phyloP scores from a whole-genome alignment of 2,329 filamentous ascomycete genomes.

The Exophiala aquamarina region DNA sequence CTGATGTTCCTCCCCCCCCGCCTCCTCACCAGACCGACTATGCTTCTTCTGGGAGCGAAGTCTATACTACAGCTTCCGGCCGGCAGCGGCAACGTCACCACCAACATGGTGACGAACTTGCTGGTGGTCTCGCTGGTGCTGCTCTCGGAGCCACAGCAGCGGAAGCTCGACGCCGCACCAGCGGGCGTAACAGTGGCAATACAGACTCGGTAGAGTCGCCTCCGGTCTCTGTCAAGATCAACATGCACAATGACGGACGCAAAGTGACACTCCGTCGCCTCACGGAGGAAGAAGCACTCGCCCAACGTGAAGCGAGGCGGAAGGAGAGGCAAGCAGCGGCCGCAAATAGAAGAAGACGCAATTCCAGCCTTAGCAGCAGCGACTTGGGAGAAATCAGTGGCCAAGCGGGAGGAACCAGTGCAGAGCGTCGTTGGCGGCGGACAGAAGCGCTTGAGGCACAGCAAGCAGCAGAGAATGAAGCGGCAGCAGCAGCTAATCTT shows the following conservation, averaged over 20 bases:
- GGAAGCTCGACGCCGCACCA: slow-evolving; percentile 32
- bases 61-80: slow-evolving; percentile 31
- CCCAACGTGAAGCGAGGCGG: slow-evolving; percentile 56
- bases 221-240: slow-evolving; percentile 64
- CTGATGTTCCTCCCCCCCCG: slow-evolving; percentile 39
- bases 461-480: slow-evolving; percentile 45
- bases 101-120: slow-evolving; percentile 30
- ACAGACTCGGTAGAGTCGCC: slow-evolving; percentile 53
- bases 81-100: slow-evolving; percentile 30
- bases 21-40: slow-evolving; percentile 38
- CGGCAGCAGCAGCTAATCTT: slow-evolving; percentile 30
- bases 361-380: slow-evolving; percentile 42
- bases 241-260: slow-evolving; percentile 64
- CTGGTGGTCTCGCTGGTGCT: slow-evolving; percentile 35
- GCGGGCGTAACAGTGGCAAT: slow-evolving; percentile 34
- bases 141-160: slow-evolving; percentile 31
- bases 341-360: slow-evolving; percentile 35
- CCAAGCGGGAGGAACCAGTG: slow-evolving; percentile 28
- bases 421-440: slow-evolving; percentile 47
- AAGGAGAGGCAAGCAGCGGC: slow-evolving; percentile 42
- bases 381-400: slow-evolving; percentile 41
- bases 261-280: slow-evolving; percentile 63
- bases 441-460: slow-evolving; percentile 49
- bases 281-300: slow-evolving; percentile 62
- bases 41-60: slow-evolving; percentile 37